These are phyloP conservation scores for Shiraia bambusicola DNA, from an alignment of 2,329 filamentous ascomycete genomes.

Conservation along the genomic window DNA sequence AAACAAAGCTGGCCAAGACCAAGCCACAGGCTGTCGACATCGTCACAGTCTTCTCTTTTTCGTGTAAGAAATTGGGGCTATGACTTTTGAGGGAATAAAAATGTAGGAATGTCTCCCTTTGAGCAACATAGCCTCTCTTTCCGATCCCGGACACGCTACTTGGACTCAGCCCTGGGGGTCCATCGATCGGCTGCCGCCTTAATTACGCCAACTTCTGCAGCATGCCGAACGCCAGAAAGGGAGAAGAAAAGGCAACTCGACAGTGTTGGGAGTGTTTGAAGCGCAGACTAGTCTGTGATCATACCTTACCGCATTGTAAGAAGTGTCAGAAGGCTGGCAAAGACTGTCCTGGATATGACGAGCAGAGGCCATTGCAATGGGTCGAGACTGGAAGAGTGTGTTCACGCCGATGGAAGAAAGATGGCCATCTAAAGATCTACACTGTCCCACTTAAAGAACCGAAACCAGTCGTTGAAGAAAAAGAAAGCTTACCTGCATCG, in stretches of 20 bases:
- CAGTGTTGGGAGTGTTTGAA: slow-evolving; percentile 41
- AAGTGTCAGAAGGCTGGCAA: slow-evolving; percentile 34
- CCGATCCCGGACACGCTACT: slow-evolving; percentile 8
- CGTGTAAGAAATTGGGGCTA: background rate
- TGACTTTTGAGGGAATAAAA: slow-evolving; percentile 22
- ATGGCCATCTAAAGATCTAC: slow-evolving; percentile 14
- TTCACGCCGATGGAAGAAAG: slow-evolving; percentile 25
- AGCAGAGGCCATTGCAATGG: slow-evolving; percentile 39
- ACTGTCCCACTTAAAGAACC: background rate
- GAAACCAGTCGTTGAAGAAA: background rate
- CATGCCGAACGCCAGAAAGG: slow-evolving; percentile 15
- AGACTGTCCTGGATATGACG: slow-evolving; percentile 35
- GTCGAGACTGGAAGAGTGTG: slow-evolving; percentile 32
- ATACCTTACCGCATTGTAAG: slow-evolving; percentile 33
- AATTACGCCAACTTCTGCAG: background rate
- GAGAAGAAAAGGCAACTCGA: slow-evolving; percentile 23
- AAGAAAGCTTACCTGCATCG: too few species aligned
- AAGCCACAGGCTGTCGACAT: slow-evolving; percentile 4
- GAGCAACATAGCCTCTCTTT: slow-evolving; percentile 1
- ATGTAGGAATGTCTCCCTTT: slow-evolving; percentile 13
- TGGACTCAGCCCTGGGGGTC: background rate
- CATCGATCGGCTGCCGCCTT: background rate
- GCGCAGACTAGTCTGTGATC: slow-evolving; percentile 37
- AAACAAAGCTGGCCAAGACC: slow-evolving; percentile 21
- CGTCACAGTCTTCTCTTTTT: background rate